Evolutionary conservation across 2,329 filamentous ascomycete species (phyloP).

Genomic region (Fusarium burgessii): DNA sequence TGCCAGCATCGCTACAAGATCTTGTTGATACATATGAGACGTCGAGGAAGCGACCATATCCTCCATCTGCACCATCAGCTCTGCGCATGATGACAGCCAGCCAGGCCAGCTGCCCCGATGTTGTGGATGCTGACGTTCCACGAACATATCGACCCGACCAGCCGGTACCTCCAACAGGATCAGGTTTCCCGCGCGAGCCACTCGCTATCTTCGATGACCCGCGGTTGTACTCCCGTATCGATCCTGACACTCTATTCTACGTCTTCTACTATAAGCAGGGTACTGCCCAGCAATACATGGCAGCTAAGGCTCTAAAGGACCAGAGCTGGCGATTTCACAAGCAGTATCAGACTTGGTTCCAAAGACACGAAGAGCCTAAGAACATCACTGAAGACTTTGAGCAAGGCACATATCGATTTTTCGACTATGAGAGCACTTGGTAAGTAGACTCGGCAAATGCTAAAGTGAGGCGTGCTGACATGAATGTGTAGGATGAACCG

Average conservation of each 20-base stretch:
- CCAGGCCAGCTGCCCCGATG: conserved; percentile 78
- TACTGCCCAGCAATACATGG: conserved; percentile 93
- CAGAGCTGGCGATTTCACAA: conserved; percentile 99
- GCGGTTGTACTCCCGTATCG: conserved; percentile 86
- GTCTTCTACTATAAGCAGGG: conserved; percentile 99
- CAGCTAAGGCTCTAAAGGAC: conserved; percentile 95
- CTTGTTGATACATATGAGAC: conserved; percentile 91
- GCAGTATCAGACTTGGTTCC: conserved; percentile 99
- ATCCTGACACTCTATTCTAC: conserved; percentile 97
- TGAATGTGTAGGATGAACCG: conserved; percentile 87
- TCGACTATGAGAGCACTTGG: conserved; percentile 99
- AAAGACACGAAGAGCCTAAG: conserved; percentile 97
- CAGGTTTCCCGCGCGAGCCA: conserved; percentile 94
- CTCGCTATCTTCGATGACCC: conserved; percentile 92
- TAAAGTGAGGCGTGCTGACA: conserved; percentile 30
- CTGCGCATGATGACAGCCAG: conserved; percentile 82
- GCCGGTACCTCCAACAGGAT: conserved; percentile 77
- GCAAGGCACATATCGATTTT: conserved; percentile 98
- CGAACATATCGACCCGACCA: conserved; percentile 86
- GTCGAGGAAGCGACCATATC: conserved; percentile 76
- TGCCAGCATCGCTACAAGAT: conserved; percentile 89
- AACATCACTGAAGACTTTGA: conserved; percentile 98
- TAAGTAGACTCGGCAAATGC: conserved; percentile 60
- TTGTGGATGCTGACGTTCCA: conserved; percentile 83
- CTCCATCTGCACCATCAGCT: conserved; percentile 72